phyloP scores from a whole-genome alignment of 202 grass and related monocot species.

The Dendrocalamus latiflorus region DNA sequence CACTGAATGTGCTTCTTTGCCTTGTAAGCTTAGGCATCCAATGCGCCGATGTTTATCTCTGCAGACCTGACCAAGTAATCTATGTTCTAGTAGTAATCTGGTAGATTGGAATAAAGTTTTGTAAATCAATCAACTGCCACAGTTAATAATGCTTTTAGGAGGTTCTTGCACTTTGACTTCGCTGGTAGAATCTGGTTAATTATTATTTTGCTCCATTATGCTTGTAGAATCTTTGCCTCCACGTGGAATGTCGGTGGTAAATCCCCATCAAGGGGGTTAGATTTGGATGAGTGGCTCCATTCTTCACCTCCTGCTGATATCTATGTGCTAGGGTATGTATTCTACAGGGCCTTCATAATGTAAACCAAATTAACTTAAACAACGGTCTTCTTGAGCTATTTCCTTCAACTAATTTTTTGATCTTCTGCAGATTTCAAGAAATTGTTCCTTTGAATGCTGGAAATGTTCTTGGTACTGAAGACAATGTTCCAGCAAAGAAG shows the following conservation, averaged over 20 bases:
- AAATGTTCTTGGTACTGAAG: slow-evolving; percentile 94
- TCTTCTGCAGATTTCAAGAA: slow-evolving; percentile 76
- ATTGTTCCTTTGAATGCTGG: slow-evolving; percentile 99
- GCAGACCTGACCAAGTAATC: not conserved
- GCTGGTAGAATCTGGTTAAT: not conserved
- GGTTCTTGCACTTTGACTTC: not conserved
- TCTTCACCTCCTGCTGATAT: slow-evolving; percentile 90
- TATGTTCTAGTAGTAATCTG: not conserved
- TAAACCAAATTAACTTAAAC: not conserved
- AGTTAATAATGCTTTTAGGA: not conserved
- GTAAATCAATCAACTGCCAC: not conserved
- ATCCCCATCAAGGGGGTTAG: slow-evolving; percentile 70
- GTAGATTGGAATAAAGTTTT: not conserved
- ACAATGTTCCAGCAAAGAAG: slow-evolving; percentile 82
- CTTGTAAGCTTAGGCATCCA: not conserved
- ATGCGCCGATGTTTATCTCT: not conserved
- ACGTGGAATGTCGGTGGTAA: slow-evolving; percentile 99
- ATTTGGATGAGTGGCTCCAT: slow-evolving; percentile 96
- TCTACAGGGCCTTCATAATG: not conserved
- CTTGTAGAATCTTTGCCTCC: slow-evolving; percentile 75
- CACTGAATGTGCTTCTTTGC: not conserved
- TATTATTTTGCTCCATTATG: not conserved
- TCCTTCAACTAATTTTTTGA: not conserved
- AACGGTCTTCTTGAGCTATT: not conserved
- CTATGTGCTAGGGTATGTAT: slow-evolving; percentile 82